Evolutionary conservation across 129 eudicot genomes (phyloP).

Genomic region (Scalesia atractyloides): DNA sequence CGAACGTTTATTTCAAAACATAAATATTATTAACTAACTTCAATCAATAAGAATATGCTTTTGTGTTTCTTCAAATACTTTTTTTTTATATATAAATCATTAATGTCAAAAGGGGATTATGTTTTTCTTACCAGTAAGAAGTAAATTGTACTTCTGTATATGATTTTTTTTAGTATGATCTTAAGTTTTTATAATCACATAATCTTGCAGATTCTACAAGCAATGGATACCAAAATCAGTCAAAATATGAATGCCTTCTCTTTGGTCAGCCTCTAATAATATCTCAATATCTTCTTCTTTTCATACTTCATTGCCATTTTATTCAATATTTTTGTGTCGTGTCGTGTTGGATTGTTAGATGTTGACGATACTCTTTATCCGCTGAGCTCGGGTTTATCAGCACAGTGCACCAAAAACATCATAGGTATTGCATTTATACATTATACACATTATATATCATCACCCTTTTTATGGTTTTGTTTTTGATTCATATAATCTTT

Average conservation of each 20-base stretch:
- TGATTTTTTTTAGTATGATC: no score
- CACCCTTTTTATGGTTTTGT: background rate
- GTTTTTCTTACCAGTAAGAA: no score
- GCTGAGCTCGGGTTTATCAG: constrained; percentile 73
- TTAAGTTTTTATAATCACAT: background rate
- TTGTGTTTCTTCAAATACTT: background rate
- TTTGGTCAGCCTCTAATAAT: constrained; percentile 64
- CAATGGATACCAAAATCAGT: constrained; percentile 51
- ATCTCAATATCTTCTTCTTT: background rate
- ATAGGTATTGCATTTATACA: constrained; percentile 43
- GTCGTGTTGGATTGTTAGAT: constrained; percentile 50
- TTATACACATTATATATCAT: no score
- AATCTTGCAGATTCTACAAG: background rate
- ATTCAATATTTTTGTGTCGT: no score
- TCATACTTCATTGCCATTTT: background rate
- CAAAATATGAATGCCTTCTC: constrained; percentile 89
- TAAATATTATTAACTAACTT: no score
- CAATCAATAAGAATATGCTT: background rate
- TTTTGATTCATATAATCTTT: background rate
- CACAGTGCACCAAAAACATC: constrained; percentile 71
- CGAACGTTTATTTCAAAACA: background rate
- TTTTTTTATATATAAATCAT: background rate
- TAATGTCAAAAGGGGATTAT: no score
- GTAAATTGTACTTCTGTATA: no score
- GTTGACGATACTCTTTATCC: constrained; percentile 97